Base-by-base conservation (phyloP, 345 rosid genomes). In the Hibiscus trionum region DNA sequence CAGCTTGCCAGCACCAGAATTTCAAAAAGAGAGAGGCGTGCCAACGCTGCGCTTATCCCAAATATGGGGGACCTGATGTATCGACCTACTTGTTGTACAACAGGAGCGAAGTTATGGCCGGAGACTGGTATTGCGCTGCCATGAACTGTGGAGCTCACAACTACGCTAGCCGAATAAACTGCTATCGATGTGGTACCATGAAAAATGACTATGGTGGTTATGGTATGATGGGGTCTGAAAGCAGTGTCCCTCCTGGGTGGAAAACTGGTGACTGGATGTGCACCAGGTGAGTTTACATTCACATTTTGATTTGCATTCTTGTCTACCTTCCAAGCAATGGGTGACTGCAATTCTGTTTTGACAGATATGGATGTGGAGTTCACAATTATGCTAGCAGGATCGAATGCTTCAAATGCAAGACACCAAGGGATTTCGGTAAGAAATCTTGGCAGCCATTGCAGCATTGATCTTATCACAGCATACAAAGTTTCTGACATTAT, bases 201-300 rank as follows among this genome's bases (percentile, higher is more conserved):
- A 91, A 88, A 83, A 77, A 11, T 15, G 84, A 82, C 12, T 75
- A 80, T 66, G 80, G 76, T 11, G 69, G 73, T 35, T 70, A 33
- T 26, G 21, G 15, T 14, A 39, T 70, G 64, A 57, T 57, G 64
- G 73, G 73, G 3, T 31, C 73, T 4, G 73, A 86, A 70, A 82
- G 84, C 55, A 74, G 76, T 70, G 74, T 26, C 29, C 91, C 90
- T 46, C 85, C 97, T 0, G 97, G 97, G 7, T 95, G 99, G 99
- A 92, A 92, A 83, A 58, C 86, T 44, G 99, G 99, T 24, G 99
- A 95, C 81, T 95, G 99, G 99, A 79, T 90, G 72, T 95, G 99
- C 85, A 81, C 84, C 3, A 81, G 87, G 90, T 90, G 67, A 73
- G 78, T 71, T 39, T 69, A 63, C 26, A 21, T 21, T 21, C 24